Percentiles rank a stretch among this genome's conserved stretches.
phyloP scores from a whole-genome alignment of 1,284 basidiomycete species.

The Irpex rosettiformis region DNA sequence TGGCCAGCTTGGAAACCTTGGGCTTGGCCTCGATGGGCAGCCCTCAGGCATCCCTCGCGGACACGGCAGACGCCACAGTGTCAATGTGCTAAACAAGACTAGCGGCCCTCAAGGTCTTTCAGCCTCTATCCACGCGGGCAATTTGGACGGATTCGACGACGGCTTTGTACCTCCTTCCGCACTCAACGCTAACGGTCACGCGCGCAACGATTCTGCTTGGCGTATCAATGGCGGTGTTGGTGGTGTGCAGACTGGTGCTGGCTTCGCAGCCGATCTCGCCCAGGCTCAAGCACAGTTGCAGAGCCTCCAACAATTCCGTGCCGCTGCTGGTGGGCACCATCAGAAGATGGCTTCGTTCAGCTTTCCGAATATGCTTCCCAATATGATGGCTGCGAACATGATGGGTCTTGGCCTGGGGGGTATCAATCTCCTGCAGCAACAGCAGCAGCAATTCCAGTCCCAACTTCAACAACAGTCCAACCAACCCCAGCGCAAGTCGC shows the following conservation, averaged over 20 bases:
- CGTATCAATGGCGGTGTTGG: slow-evolving; percentile 81
- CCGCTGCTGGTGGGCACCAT: slow-evolving; percentile 91
- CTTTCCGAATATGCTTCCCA: slow-evolving; percentile 95
- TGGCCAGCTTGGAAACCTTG: slow-evolving; percentile 50
- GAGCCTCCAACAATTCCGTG: slow-evolving; percentile 95
- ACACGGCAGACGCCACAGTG: slow-evolving; percentile 91
- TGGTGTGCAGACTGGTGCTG: slow-evolving; percentile 58
- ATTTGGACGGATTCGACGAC: slow-evolving; percentile 72
- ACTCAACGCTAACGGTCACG: slow-evolving; percentile 70
- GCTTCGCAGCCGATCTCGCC: slow-evolving; percentile 78
- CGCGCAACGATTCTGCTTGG: slow-evolving; percentile 83
- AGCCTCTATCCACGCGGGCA: slow-evolving; percentile 55
- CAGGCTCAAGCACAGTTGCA: slow-evolving; percentile 96
- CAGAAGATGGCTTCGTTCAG: slow-evolving; percentile 97
- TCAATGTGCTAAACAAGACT: slow-evolving; percentile 85
- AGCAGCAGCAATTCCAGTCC: slow-evolving; percentile 87
- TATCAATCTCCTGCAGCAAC: slow-evolving; percentile 77
- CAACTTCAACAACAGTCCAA: slow-evolving; percentile 87
- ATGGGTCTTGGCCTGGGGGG: slow-evolving; percentile 84
- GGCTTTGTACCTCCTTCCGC: slow-evolving; percentile 55
- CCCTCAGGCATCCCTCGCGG: slow-evolving; percentile 68
- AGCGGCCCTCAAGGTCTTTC: slow-evolving; percentile 37
- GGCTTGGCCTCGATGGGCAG: slow-evolving; percentile 64
- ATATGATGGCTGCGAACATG: slow-evolving; percentile 94
- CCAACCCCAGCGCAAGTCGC: slow-evolving; percentile 94